These are phyloP conservation scores for Xylaria palmicola DNA, from an alignment of 495 filamentous ascomycete species.

Conservation along the genomic window DNA sequence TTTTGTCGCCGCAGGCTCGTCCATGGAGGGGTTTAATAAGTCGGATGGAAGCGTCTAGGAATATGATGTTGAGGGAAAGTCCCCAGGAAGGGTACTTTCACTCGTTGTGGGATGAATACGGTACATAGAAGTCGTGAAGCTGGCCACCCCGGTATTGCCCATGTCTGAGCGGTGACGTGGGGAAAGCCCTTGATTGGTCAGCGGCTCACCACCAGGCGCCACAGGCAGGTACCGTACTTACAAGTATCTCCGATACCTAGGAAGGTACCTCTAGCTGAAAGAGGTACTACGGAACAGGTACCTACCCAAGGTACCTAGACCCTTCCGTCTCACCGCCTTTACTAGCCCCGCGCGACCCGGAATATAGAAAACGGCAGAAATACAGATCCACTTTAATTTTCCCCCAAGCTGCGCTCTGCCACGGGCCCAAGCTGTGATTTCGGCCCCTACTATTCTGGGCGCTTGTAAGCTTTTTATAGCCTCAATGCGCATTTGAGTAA, in stretches of 20 bases:
- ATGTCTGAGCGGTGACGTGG: not conserved
- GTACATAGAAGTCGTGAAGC: not conserved
- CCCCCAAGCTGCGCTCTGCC: not conserved
- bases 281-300: too few species aligned
- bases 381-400: constrained; percentile 6
- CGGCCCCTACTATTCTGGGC: too few species aligned
- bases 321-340: not conserved
- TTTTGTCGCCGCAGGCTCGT: not conserved
- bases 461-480: not conserved
- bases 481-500: not conserved
- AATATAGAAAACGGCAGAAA: constrained; percentile 1
- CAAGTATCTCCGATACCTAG: not conserved
- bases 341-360: not conserved
- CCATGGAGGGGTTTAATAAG: not conserved
- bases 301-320: not conserved
- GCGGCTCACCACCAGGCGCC: not conserved
- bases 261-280: not conserved
- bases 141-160: not conserved
- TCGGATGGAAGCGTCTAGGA: not conserved
- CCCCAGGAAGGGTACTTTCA: not conserved
- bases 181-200: not conserved
- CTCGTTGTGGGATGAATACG: not conserved
- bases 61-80: not conserved
- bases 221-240: too few species aligned
- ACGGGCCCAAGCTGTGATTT: not conserved